A percentile compares a stretch with the other conserved stretches of the same genome.
These are phyloP conservation scores for Boechera retrofracta DNA, from an alignment of 345 rosid species.

Conservation along the genomic window DNA sequence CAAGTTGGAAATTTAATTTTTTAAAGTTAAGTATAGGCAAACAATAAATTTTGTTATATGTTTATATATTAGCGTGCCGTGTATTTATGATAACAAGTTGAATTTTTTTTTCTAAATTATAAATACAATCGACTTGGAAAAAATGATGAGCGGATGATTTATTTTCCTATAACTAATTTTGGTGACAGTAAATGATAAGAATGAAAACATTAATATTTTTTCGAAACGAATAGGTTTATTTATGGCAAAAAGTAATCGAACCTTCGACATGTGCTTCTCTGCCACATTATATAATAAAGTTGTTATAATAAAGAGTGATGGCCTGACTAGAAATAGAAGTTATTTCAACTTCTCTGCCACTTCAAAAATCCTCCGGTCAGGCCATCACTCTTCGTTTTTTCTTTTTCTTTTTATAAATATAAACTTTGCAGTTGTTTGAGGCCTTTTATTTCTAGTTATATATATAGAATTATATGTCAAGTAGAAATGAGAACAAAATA, in stretches of 20 bases:
- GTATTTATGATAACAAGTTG: neutral
- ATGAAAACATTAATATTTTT: too few species aligned
- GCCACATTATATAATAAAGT: conserved; percentile 31
- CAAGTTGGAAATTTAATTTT: neutral
- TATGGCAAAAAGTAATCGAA: conserved; percentile 34
- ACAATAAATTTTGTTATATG: neutral
- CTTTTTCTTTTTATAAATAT: neutral
- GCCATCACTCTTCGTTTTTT: neutral
- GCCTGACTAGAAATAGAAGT: too few species aligned
- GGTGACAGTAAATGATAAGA: conserved; percentile 5
- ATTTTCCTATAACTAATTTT: neutral
- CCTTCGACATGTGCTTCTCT: conserved; percentile 35
- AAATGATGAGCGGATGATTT: neutral
- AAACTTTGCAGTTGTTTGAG: neutral
- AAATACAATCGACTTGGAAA: neutral
- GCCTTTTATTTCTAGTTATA: conserved; percentile 2
- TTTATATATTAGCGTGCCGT: neutral
- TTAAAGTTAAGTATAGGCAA: neutral
- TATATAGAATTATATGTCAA: neutral
- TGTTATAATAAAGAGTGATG: neutral
- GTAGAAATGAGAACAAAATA: conserved; percentile 16
- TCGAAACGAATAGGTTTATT: neutral
- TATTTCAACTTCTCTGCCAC: too few species aligned
- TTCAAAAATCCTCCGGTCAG: conserved; percentile 20
- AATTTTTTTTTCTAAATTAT: neutral